Percentiles rank a stretch among this genome's conserved stretches.
Conservation (phyloP, 208 protist species). For the Crithidia sp. region DNA sequence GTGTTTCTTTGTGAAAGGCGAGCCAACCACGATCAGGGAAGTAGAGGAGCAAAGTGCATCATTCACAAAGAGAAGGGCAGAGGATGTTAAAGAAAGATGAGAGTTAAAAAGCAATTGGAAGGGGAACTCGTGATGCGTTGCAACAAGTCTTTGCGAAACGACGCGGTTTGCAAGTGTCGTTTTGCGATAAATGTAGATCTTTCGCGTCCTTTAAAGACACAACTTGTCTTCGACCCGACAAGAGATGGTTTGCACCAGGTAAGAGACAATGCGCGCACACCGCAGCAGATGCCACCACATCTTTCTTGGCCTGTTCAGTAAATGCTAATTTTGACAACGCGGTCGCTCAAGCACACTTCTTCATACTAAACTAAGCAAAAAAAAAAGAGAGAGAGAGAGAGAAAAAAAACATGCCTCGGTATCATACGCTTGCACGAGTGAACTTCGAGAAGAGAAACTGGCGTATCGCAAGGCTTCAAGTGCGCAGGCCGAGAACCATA, state of each 20-base stretch:
- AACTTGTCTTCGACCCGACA: too few species aligned
- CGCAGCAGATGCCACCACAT: not conserved
- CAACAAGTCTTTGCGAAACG: too few species aligned
- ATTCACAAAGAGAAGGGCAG: not conserved
- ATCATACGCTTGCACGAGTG: not conserved
- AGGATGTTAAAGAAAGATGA: not conserved
- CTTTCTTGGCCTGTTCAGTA: not conserved
- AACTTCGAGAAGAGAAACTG: too few species aligned
- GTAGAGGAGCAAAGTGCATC: not conserved
- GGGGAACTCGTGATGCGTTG: too few species aligned
- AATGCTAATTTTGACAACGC: not conserved
- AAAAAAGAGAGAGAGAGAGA: too few species aligned
- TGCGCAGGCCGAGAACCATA: not conserved
- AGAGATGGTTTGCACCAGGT: too few species aligned
- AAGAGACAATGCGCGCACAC: too few species aligned
- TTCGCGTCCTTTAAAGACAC: too few species aligned
- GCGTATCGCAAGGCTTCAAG: not conserved
- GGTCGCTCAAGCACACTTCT: not conserved
- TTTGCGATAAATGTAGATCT: too few species aligned
- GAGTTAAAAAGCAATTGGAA: too few species aligned
- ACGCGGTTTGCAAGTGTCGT: too few species aligned
- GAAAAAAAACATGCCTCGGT: too few species aligned
- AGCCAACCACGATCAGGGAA: not conserved
- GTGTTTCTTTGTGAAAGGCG: not conserved
- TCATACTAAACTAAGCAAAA: conserved; percentile 12